Evolutionary conservation across 2,329 filamentous ascomycete genomes (phyloP), one percentile per base, ranked within the genome.

Genomic region (Diaporthe sp.): DNA sequence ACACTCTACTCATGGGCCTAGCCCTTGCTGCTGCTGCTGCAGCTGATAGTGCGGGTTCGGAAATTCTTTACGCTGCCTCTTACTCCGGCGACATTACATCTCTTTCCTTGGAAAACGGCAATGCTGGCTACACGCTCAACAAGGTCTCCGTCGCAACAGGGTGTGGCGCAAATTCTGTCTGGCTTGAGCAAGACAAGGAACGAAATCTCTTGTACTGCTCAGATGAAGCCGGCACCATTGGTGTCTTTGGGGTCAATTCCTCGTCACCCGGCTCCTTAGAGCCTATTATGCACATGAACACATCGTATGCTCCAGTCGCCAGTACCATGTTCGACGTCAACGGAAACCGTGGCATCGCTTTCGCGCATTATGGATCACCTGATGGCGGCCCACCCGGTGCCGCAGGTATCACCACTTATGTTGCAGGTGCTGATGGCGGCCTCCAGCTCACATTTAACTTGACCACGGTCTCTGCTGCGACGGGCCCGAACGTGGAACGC

Each of bases 181-280:
- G 60, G 60, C 60, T 62, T 2, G 60, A 62, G n/a, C 8, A 62
- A 42, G 60, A 62, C 15, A 62, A 62, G n/a, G 22, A 62, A 6
- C 42, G 42, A 12, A 62, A 28, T 8, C n/a, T 62, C 6, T 12
- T 62, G n/a, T 62, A 62, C 60, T 62, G 60, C 60, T 44, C 39
- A 39, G 60, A 62, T 9, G 37, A 62, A 62, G 60, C 60, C 60
- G 60, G 60, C 8, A 62, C 60, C 9, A 7, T 62, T 3, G 39
- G 60, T 25, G 22, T 62, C 15, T 62, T 62, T 9, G 42, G 25
- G 4, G 37, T 62, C 2, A 42, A 62, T 42, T 28, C 37, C 1
- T 6, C 39, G 1, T 22, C 60, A 1, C n/a, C 39, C 44, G 60
- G 60, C 1, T 39, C 28, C n/a, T 44, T 62, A 15, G 39, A 62